These are phyloP conservation scores for Alternaria angustiovoidea DNA, from an alignment of 2,329 filamentous ascomycete genomes.

Conservation along the genomic window DNA sequence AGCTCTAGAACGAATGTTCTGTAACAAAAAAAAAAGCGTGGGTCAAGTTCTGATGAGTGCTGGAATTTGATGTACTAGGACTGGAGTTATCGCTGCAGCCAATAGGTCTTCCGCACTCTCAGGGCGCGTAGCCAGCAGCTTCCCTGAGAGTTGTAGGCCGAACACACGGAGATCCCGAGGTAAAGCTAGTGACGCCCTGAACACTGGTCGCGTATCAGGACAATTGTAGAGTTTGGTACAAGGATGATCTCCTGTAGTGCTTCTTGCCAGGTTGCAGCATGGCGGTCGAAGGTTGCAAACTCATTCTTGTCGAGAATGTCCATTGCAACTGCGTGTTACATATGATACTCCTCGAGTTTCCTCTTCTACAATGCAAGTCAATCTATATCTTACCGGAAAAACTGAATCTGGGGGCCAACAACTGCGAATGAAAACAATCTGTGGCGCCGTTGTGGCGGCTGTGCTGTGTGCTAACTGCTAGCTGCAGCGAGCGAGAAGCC, in stretches of 20 bases:
- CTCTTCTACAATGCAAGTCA: background rate
- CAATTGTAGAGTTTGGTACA: background rate
- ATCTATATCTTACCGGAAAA: background rate
- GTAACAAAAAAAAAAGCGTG: background rate
- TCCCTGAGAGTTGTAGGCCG: background rate
- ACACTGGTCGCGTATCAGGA: background rate
- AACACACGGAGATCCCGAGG: slow-evolving; percentile 1
- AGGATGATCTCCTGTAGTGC: background rate
- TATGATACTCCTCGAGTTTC: background rate
- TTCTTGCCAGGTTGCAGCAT: background rate
- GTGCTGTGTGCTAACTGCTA: slow-evolving; percentile 7
- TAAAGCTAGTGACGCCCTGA: background rate
- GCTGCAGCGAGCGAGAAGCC: slow-evolving; percentile 10
- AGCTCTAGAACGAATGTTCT: background rate
- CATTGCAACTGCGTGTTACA: background rate
- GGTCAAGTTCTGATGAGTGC: background rate
- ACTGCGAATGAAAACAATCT: background rate
- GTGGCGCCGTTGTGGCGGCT: slow-evolving; percentile 1
- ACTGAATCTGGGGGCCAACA: background rate
- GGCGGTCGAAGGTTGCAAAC: background rate
- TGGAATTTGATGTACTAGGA: background rate
- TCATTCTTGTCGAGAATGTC: background rate
- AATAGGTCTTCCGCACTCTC: background rate
- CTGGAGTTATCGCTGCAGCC: background rate
- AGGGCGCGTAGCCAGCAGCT: background rate